These are phyloP conservation scores for Helianthus tuberosus DNA, from an alignment of 129 eudicot species.

Conservation along the genomic window DNA sequence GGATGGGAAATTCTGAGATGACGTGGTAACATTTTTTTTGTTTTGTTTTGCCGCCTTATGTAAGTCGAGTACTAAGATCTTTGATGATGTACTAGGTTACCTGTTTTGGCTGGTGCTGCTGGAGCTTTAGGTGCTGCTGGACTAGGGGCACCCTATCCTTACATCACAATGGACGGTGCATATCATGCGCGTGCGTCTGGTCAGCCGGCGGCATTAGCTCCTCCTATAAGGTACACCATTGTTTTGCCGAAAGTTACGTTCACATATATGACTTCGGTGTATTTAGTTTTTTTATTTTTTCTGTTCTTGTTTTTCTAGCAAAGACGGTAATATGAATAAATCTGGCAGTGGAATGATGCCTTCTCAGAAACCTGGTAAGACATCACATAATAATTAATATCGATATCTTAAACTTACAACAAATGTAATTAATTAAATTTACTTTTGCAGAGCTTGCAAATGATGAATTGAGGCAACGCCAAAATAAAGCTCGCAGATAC, in stretches of 20 bases:
- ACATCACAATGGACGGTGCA: constrained; percentile 78
- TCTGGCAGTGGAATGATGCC: constrained; percentile 54
- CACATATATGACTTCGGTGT: not conserved
- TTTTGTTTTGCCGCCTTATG: constrained; percentile 1
- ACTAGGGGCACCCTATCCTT: constrained; percentile 76
- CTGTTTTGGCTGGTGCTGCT: constrained; percentile 94
- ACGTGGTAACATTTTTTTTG: constrained; percentile 61
- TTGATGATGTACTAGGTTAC: constrained; percentile 61
- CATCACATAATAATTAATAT: not conserved
- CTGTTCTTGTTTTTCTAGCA: constrained; percentile 52
- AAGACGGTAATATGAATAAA: constrained; percentile 54
- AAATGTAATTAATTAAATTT: not conserved
- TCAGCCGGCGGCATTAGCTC: constrained; percentile 59
- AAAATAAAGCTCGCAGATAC: constrained; percentile 90
- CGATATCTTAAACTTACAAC: not conserved
- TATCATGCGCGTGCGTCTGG: constrained; percentile 75
- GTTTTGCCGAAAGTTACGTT: not conserved
- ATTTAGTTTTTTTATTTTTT: not conserved
- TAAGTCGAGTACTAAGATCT: constrained; percentile 4
- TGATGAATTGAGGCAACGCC: constrained; percentile 75
- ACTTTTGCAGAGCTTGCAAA: constrained; percentile 54
- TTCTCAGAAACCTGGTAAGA: constrained; percentile 79
- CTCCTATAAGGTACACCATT: constrained; percentile 47
- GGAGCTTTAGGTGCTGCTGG: constrained; percentile 97
- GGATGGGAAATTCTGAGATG: constrained; percentile 96